Base-by-base conservation (phyloP, 352 stramenopile species). In the Phytophthora parvispora region DNA sequence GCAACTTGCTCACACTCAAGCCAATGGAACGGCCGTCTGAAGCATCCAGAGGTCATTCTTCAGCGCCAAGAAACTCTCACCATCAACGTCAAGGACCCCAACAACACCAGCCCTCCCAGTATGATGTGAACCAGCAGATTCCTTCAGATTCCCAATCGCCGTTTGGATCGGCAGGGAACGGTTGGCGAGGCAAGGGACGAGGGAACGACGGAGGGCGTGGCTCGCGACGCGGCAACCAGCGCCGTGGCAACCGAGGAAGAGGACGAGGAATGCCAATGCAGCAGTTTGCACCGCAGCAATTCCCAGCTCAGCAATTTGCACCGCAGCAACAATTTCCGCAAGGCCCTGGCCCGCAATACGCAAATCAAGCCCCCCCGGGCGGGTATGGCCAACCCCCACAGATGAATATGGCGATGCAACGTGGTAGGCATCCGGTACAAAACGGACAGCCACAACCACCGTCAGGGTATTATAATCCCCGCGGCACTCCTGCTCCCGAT, bases 1-100 rank as follows among this genome's bases (percentile, higher is more conserved):
- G 89, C 63, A 97, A 97, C 51, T 29, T 97, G 45, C 64, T 95
- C 15, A 87, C 71, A 12, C 60, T 96, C 27, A 76, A 86, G 28
- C 83, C 87, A 40, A 86, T 92, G 83, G 73, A 81, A 34, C 77
- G 74, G 43, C 78, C 72, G 48, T 29, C 28, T 42, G 73, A 72
- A 47, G 22, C 45, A 13, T 45, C 38, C 16, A 72, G 69, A 20
- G 67, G 52, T 29, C 29, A 67, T 51, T 50, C 67, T 7, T 15
- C 55, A 58, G 18, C 45, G 27, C 10, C 61, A 20, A 77, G 61
- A 50, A 64, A 65, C 52, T 60, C 60, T 28, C 53, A 73, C 47
- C 32, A 67, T 61, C 66, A 71, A 51, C 55, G 38, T 28, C 73
- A 75, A 67, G 64, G 54, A 22, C 31, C 53, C 10, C 56, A 34